These are phyloP conservation scores for Pythium rishiriense DNA, from an alignment of 352 stramenopile genomes.

Conservation along the genomic window DNA sequence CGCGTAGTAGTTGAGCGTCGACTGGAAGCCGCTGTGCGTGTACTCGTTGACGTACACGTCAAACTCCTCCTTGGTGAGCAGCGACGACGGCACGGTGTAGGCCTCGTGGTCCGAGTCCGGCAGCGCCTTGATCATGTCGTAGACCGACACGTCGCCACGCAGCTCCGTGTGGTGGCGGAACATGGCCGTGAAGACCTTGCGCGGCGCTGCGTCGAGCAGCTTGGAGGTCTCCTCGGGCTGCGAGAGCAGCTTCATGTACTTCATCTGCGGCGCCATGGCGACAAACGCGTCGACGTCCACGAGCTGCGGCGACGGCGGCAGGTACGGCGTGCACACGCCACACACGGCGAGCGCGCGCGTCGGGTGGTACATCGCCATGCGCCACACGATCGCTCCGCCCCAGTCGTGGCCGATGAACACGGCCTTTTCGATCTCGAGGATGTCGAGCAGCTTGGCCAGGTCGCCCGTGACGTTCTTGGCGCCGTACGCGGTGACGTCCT, in stretches of 20 bases:
- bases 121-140: conserved; percentile 18
- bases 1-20: conserved; percentile 54
- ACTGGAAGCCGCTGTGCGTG: conserved; percentile 49
- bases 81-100: conserved; percentile 38
- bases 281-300: conserved; percentile 46
- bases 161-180: conserved; percentile 51
- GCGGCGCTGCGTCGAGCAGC: conserved; percentile 37
- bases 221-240: background rate
- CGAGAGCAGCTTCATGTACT: conserved; percentile 13
- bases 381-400: conserved; percentile 63
- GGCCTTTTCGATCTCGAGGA: conserved; percentile 19
- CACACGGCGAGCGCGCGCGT: conserved; percentile 50
- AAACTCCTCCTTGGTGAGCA: conserved; percentile 60
- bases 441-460: conserved; percentile 37
- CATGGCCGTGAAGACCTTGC: conserved; percentile 49
- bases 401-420: conserved; percentile 70
- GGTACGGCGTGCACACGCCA: conserved; percentile 71
- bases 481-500: conserved; percentile 42
- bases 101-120: conserved; percentile 16
- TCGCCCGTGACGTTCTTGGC: conserved; percentile 51
- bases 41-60: conserved; percentile 64
- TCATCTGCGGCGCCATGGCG: conserved; percentile 35
- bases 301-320: conserved; percentile 35
- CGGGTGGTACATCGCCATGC: conserved; percentile 70
- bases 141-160: background rate